Base-by-base conservation (phyloP, 306 rosid genomes). In the Vigna radiata region DNA sequence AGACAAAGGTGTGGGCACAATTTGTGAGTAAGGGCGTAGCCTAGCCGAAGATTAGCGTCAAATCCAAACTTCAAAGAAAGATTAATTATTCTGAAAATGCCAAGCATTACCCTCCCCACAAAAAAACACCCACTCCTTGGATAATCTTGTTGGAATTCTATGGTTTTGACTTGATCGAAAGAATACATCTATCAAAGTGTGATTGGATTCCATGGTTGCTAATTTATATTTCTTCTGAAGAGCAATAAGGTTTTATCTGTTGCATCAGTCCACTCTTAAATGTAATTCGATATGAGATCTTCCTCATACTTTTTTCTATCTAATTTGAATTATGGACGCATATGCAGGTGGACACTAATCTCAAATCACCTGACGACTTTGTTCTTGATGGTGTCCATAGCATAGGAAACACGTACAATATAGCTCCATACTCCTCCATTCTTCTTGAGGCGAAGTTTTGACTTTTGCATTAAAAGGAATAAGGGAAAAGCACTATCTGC, bases 401-500 rank as follows among this genome's bases (percentile, higher is more conserved):
- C 76, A 23, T 70, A 41, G 85, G 79, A 70, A 79, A 82, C 13
- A 84, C 88, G 54, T 92, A 95, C 54, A 84, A 86, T 50, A 33
- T 90, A 37, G 97, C 97, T 69, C 98, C 99, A 39, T 83, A 55
- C 84, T 89, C 97, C 47, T 90, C 97, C 44, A 82, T 95, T 85
- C 96, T 95, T 77, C 93, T 95, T 33, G 89, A 92, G 85, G 97
- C 96, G 0, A 95, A 87, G 83, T 77, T 52, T 67, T 90, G 76
- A 89, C 70, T 63, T 72, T 56, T 70, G 49, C 16, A 44, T 44
- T 10, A 44, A 12, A 44, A 10, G 49, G 49, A 43, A 44, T 11
- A 44, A 3, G 49, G 2, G 49, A 44, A 12, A 44, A 44, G 49
- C 16, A 43, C 4, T 43, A 11, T 4, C 2, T 10, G 15, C 12